Conservation (phyloP, 331 rosid genomes). For the Arachis monticola region DNA sequence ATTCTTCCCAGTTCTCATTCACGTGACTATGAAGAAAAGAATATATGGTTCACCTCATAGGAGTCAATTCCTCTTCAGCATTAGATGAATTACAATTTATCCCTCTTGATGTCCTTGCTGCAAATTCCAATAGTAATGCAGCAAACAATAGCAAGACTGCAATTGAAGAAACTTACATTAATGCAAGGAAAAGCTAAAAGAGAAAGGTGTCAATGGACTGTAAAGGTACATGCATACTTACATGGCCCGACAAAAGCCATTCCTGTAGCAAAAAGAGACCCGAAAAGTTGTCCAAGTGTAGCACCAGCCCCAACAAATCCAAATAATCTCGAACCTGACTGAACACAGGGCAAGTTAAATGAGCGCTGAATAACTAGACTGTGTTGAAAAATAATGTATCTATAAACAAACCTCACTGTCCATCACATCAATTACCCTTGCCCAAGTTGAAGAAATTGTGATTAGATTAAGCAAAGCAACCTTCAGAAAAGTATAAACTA, state of each 20-base stretch:
- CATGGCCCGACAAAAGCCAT: conserved; percentile 96
- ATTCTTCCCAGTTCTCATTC: conserved; percentile 8
- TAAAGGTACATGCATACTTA: conserved; percentile 49
- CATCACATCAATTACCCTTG: conserved; percentile 95
- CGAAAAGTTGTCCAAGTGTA: conserved; percentile 94
- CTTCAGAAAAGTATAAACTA: conserved; percentile 51
- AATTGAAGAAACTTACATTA: conserved; percentile 38
- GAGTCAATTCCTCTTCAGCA: conserved; percentile 60
- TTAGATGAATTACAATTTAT: conserved; percentile 56
- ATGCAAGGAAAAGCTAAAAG: conserved; percentile 22
- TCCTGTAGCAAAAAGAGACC: conserved; percentile 89
- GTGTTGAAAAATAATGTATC: conserved; percentile 35
- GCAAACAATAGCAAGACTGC: conserved; percentile 87
- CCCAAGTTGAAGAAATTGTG: conserved; percentile 97
- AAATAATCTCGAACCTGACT: conserved; percentile 99
- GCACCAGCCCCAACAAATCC: conserved; percentile 99
- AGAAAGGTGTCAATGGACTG: conserved; percentile 1
- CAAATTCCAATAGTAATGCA: conserved; percentile 93
- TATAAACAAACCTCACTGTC: conserved; percentile 72
- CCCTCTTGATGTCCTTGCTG: conserved; percentile 88
- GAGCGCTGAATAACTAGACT: conserved; percentile 14
- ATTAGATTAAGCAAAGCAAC: conserved; percentile 90
- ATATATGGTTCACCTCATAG: conserved; percentile 64
- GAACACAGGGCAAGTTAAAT: conserved; percentile 58
- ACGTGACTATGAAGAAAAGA: conserved; percentile 24